phyloP scores from a whole-genome alignment of 306 rosid genomes.

The Lathyrus aphaca region DNA sequence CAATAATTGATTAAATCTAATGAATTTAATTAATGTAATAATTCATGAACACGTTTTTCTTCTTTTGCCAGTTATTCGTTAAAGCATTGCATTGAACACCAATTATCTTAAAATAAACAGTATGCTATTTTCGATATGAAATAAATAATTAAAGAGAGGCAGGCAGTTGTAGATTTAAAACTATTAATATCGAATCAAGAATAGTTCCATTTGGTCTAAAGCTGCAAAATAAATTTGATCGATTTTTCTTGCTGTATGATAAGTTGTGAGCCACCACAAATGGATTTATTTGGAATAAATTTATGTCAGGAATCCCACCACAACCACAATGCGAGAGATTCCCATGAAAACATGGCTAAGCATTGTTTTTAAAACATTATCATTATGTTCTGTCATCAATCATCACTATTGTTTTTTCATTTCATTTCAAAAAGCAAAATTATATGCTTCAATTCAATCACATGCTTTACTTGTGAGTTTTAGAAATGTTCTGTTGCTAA shows the following conservation, averaged over 20 bases:
- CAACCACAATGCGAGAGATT: slow-evolving; percentile 27
- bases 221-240: slow-evolving; percentile 28
- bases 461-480: not conserved
- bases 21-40: no score
- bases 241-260: not conserved
- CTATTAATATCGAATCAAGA: slow-evolving; percentile 10
- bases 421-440: not conserved
- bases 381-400: slow-evolving; percentile 9
- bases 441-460: slow-evolving; percentile 2
- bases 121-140: not conserved
- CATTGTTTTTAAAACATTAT: no score
- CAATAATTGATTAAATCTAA: no score
- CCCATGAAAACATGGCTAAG: not conserved
- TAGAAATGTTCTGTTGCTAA: no score
- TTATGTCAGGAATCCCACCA: slow-evolving; percentile 29
- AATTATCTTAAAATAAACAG: no score
- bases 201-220: slow-evolving; percentile 18
- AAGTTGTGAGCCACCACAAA: slow-evolving; percentile 19
- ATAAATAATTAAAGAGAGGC: not conserved
- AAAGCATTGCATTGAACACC: no score
- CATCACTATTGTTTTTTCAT: no score
- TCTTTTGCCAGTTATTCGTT: no score
- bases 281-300: slow-evolving; percentile 29
- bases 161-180: slow-evolving; percentile 13
- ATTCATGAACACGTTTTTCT: no score